Percentiles rank a stretch among this genome's conserved stretches.
Evolutionary conservation across 192 early-diverging fungal genomes (phyloP).

Genomic region (Rhizophlyctis rosea): DNA sequence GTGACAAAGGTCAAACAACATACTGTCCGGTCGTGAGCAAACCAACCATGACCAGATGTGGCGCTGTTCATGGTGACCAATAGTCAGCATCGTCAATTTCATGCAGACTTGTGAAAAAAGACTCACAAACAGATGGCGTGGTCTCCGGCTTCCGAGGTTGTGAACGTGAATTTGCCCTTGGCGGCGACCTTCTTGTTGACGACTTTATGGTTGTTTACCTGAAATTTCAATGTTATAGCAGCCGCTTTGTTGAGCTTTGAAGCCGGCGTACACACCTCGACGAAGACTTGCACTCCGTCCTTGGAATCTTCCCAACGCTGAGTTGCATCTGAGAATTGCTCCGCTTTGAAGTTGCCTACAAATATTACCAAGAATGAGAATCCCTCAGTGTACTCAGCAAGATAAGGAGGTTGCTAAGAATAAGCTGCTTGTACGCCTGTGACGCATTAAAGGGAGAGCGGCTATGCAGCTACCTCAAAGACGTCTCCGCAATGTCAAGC

Average conservation of each 20-base stretch:
- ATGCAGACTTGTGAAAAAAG: background rate
- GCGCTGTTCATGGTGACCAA: background rate
- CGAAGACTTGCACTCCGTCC: slow-evolving; percentile 25
- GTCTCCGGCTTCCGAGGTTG: slow-evolving; percentile 81
- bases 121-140: slow-evolving; percentile 86
- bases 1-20: too few relatives aligned
- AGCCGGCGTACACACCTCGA: slow-evolving; percentile 23
- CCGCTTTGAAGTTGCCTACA: slow-evolving; percentile 64
- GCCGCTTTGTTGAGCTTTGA: background rate
- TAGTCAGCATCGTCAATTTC: background rate
- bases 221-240: background rate
- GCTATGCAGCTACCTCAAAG: too few relatives aligned
- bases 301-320: slow-evolving; percentile 15
- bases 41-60: background rate
- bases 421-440: too few relatives aligned
- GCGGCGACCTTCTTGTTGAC: slow-evolving; percentile 72
- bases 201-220: slow-evolving; percentile 30
- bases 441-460: too few relatives aligned
- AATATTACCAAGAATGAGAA: too few relatives aligned
- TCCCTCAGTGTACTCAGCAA: too few relatives aligned
- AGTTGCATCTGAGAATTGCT: slow-evolving; percentile 68
- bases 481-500: too few relatives aligned
- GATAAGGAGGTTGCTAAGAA: too few relatives aligned
- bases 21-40: too few relatives aligned
- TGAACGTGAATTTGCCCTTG: slow-evolving; percentile 87